Evolutionary conservation across 208 protist species (phyloP).

Genomic region (Angomonas deanei): DNA sequence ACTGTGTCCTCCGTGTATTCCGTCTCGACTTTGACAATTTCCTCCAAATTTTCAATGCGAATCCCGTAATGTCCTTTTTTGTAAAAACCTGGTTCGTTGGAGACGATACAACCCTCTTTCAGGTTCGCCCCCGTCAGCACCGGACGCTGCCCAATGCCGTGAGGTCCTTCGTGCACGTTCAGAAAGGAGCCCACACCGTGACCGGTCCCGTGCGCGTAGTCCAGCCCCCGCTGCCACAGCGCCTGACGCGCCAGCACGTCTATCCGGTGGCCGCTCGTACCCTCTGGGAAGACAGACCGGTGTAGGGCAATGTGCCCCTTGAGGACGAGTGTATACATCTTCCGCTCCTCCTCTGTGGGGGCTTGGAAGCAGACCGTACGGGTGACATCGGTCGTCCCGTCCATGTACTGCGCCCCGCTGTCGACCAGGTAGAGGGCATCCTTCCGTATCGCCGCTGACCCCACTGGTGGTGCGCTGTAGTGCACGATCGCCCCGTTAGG

Average conservation of each 20-base stretch:
- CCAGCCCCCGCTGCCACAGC: conserved; percentile 91
- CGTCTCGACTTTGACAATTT: conserved; percentile 64
- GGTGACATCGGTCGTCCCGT: conserved; percentile 97
- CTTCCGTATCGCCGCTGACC: conserved; percentile 46
- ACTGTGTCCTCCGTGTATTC: conserved; percentile 44
- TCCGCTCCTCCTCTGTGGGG: conserved; percentile 53
- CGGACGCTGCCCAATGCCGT: conserved; percentile 60
- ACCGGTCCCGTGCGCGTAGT: conserved; percentile 95
- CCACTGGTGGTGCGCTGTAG: conserved; percentile 73
- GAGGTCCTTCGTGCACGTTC: conserved; percentile 95
- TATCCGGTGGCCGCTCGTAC: conserved; percentile 63
- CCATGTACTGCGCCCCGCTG: conserved; percentile 93
- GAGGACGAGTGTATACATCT: conserved; percentile 94
- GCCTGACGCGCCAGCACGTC: conserved; percentile 87
- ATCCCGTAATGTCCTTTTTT: conserved; percentile 96
- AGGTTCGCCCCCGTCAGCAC: conserved; percentile 48
- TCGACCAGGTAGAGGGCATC: conserved; percentile 93
- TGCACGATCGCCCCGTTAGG: conserved; percentile 95
- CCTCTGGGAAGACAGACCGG: conserved; percentile 77
- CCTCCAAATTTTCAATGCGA: conserved; percentile 96
- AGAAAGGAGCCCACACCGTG: conserved; percentile 97
- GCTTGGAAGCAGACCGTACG: conserved; percentile 93
- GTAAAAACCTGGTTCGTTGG: conserved; percentile 97
- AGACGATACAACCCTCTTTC: conserved; percentile 61
- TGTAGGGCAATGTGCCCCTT: conserved; percentile 93